Evolutionary conservation across 495 filamentous ascomycete species (phyloP).

Genomic region (Penicillium mononematosum): DNA sequence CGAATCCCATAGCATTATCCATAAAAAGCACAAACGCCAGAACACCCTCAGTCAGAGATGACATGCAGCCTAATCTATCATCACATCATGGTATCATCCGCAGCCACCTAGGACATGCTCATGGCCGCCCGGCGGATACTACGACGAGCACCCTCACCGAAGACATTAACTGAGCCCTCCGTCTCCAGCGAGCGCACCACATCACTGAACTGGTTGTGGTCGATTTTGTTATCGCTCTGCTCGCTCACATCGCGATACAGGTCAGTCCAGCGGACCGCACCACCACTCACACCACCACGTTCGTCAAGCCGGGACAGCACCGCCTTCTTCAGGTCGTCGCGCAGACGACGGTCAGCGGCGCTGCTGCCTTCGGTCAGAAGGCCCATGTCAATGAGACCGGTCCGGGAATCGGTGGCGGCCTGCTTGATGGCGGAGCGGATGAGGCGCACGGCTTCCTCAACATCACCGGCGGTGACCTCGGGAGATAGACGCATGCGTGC

Average conservation of each 20-base stretch:
- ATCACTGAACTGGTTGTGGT: conserved; percentile 76
- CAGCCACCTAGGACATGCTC: conserved; percentile 19
- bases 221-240: conserved; percentile 68
- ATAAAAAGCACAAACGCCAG: conserved; percentile 12
- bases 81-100: conserved; percentile 22
- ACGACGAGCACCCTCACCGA: conserved; percentile 80
- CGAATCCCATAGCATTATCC: conserved; percentile 9
- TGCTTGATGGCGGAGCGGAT: conserved; percentile 96
- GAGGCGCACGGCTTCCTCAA: conserved; percentile 85
- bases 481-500: conserved; percentile 89
- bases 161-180: conserved; percentile 78
- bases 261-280: conserved; percentile 74
- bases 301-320: conserved; percentile 75
- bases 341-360: conserved; percentile 74
- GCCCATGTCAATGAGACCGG: conserved; percentile 95
- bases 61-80: conserved; percentile 21
- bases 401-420: conserved; percentile 85
- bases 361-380: conserved; percentile 89
- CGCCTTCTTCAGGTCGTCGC: conserved; percentile 80
- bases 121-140: conserved; percentile 63
- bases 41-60: conserved; percentile 9
- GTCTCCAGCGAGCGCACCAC: conserved; percentile 75
- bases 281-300: conserved; percentile 55
- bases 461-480: conserved; percentile 76
- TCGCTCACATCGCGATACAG: conserved; percentile 72